Conservation (phyloP, 805 yeast genomes). For the Wickerhamiella sorbophila region DNA sequence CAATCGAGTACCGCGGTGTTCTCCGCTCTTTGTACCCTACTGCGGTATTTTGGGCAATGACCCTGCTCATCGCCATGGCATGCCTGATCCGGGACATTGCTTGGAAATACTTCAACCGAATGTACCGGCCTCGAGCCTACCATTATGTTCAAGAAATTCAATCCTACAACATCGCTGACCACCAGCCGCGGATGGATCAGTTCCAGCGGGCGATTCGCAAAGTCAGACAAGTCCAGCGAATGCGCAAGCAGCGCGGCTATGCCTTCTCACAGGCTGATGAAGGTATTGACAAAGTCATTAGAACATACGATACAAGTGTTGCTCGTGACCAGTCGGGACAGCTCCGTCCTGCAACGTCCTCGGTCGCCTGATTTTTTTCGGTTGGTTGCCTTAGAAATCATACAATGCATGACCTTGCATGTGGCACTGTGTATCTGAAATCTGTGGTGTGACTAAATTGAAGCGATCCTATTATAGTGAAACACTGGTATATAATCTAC, state of each 20-base stretch:
- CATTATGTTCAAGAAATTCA: slow-evolving; percentile 96
- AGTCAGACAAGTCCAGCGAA: slow-evolving; percentile 94
- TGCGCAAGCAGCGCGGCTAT: slow-evolving; percentile 96
- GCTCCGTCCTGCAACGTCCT: background rate
- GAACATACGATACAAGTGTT: slow-evolving; percentile 77
- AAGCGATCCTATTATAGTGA: too few relatives aligned
- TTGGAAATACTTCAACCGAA: slow-evolving; percentile 90
- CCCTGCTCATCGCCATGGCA: slow-evolving; percentile 57
- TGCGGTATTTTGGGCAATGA: slow-evolving; percentile 68
- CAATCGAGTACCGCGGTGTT: slow-evolving; percentile 74
- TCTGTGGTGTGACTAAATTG: too few relatives aligned
- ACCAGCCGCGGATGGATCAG: slow-evolving; percentile 90
- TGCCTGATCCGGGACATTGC: slow-evolving; percentile 78
- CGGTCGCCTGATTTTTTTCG: too few relatives aligned
- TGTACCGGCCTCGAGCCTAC: slow-evolving; percentile 80
- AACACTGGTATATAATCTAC: too few relatives aligned
- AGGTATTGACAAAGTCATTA: slow-evolving; percentile 78
- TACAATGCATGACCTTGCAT: too few relatives aligned
- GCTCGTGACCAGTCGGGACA: background rate
- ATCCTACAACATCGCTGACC: slow-evolving; percentile 83
- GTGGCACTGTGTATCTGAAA: too few relatives aligned
- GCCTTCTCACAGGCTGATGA: slow-evolving; percentile 95
- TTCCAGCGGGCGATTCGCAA: slow-evolving; percentile 94
- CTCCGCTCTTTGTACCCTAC: slow-evolving; percentile 63
- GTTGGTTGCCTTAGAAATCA: too few relatives aligned